A percentile compares a stretch with the other conserved stretches of the same genome.
Evolutionary conservation across 805 yeast genomes (phyloP).

Genomic region (Helenozyma baotianmanensis): DNA sequence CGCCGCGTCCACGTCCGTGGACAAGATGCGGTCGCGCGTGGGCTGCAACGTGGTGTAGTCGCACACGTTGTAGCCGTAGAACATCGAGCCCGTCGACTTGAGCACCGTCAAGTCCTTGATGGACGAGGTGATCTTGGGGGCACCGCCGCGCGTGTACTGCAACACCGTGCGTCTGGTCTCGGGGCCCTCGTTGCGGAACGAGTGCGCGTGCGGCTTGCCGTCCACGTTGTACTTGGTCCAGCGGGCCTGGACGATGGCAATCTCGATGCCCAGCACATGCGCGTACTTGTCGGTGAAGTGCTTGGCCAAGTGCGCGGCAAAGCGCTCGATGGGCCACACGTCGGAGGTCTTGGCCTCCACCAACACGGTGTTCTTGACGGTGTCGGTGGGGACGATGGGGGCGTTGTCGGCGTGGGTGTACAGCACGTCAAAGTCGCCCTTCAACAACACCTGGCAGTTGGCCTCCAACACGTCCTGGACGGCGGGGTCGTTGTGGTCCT

Average conservation of each 20-base stretch:
- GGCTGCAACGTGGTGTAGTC: slow-evolving; percentile 87
- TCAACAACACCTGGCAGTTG: slow-evolving; percentile 68
- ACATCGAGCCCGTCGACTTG: slow-evolving; percentile 90
- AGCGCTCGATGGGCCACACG: slow-evolving; percentile 87
- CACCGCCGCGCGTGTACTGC: slow-evolving; percentile 44
- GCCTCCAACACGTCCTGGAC: slow-evolving; percentile 83
- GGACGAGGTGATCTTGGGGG: slow-evolving; percentile 59
- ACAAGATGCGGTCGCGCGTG: slow-evolving; percentile 77
- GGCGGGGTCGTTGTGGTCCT: slow-evolving; percentile 66
- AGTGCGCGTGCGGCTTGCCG: slow-evolving; percentile 77
- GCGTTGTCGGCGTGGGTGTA: slow-evolving; percentile 87
- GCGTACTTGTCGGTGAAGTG: slow-evolving; percentile 76
- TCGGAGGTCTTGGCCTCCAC: slow-evolving; percentile 78
- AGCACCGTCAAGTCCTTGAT: slow-evolving; percentile 77
- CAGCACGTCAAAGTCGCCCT: slow-evolving; percentile 74
- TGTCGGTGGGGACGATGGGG: slow-evolving; percentile 90
- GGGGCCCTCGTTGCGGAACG: slow-evolving; percentile 80
- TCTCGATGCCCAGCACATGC: slow-evolving; percentile 70
- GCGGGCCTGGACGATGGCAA: slow-evolving; percentile 63
- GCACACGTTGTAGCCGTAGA: slow-evolving; percentile 79
- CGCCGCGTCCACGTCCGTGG: slow-evolving; percentile 75
- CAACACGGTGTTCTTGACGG: slow-evolving; percentile 83
- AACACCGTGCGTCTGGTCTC: slow-evolving; percentile 66
- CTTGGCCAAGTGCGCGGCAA: slow-evolving; percentile 77
- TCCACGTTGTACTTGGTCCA: slow-evolving; percentile 77